phyloP scores from a whole-genome alignment of 306 rosid genomes.

The Quercus variabilis region DNA sequence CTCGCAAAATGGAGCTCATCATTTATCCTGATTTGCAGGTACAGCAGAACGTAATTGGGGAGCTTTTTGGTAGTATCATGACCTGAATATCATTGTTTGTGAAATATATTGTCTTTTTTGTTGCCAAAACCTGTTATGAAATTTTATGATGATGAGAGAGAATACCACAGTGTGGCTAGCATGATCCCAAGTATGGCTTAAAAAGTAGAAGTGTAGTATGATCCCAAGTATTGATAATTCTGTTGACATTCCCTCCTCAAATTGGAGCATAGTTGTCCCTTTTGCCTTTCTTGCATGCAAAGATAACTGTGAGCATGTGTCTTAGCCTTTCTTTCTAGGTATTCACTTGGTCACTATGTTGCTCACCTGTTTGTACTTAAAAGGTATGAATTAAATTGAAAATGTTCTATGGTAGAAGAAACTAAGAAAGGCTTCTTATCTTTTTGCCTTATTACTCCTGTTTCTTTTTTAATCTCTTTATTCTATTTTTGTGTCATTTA shows the following conservation, averaged over 20 bases:
- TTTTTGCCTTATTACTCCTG: background rate
- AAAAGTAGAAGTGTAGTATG: background rate
- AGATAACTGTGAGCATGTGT: background rate
- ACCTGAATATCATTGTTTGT: background rate
- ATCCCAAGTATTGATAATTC: background rate
- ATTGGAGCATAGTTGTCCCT: background rate
- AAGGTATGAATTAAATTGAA: too few species aligned
- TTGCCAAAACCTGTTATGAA: background rate
- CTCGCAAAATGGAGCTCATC: slow-evolving; percentile 21
- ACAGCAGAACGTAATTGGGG: background rate
- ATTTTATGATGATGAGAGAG: background rate
- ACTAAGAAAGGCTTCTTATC: background rate
- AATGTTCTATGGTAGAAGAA: background rate
- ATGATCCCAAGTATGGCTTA: background rate
- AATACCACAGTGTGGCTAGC: background rate
- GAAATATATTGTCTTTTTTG: background rate
- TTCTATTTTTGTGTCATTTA: too few species aligned
- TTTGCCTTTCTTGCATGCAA: background rate
- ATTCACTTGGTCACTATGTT: background rate
- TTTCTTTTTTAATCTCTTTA: background rate
- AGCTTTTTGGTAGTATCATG: background rate
- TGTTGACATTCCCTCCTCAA: background rate
- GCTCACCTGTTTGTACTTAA: too few species aligned
- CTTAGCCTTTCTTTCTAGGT: background rate
- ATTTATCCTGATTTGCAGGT: slow-evolving; percentile 11